phyloP scores from a whole-genome alignment of 805 yeast species.

The Cyberlindnera veronae region DNA sequence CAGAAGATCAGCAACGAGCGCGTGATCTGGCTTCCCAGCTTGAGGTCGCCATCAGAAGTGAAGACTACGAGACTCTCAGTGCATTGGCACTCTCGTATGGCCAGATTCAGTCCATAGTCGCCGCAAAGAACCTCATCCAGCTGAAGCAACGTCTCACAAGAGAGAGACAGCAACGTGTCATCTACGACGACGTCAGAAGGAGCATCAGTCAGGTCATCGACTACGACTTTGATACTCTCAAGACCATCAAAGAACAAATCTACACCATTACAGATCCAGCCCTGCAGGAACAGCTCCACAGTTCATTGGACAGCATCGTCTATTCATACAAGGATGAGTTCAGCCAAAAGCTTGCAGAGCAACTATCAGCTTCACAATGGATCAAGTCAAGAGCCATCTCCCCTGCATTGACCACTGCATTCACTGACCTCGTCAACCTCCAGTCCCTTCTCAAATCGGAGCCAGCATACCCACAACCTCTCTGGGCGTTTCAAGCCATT shows the following conservation, averaged over 20 bases:
- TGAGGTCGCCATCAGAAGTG: constrained; percentile 14
- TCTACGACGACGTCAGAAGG: constrained; percentile 8
- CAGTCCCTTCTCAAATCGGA: constrained; percentile 14
- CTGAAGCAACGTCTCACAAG: constrained; percentile 7
- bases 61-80: constrained; percentile 19
- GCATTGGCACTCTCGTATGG: constrained; percentile 24
- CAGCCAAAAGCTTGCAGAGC: constrained; percentile 6
- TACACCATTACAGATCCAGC: constrained; percentile 1
- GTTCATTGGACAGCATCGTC: constrained; percentile 9
- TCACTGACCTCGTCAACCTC: constrained; percentile 15
- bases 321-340: constrained; percentile 13
- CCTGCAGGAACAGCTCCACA: neutral
- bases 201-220: constrained; percentile 8
- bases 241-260: constrained; percentile 8
- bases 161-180: constrained; percentile 3
- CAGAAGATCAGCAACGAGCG: constrained; percentile 12
- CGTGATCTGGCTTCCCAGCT: constrained; percentile 17
- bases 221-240: constrained; percentile 15
- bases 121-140: constrained; percentile 14
- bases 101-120: constrained; percentile 15
- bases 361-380: constrained; percentile 19
- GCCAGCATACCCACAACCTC: constrained; percentile 34
- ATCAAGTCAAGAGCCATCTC: constrained; percentile 8
- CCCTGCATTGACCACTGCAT: neutral
- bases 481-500: constrained; percentile 50